Evolutionary conservation across 257 asterid genomes (phyloP), one percentile per base, ranked within the genome.

Genomic region (Capsicum pubescens): DNA sequence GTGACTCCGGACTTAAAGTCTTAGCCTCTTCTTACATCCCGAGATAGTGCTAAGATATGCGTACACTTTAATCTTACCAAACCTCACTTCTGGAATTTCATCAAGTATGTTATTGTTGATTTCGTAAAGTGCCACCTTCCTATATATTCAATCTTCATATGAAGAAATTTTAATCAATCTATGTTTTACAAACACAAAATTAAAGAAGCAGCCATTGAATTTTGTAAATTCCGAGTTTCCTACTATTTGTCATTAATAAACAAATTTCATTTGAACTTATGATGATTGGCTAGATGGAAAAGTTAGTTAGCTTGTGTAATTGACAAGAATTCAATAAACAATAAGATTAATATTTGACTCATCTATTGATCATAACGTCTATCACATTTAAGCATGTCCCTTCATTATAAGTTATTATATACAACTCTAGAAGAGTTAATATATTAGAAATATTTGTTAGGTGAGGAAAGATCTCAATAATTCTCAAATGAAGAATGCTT

Each of bases 321-420:
- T 71, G 17, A 46, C 80, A 6, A 71, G 58, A 11, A 46, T n/a
- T 19, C 0, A 14, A 7, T 17, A 16, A 10, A 70, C 2, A 4
- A 16, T 69, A 69, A 2, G 44, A 60, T 35, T 68, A 39, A 68
- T 68, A 42, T 69, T 17, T 69, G 8, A 17, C 56, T 44, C 36
- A 16, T 26, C 32, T 2, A 39, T 3, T 44, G n/a, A 44, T 71
- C 57, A 71, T 46, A 46, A 44, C 2, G 36, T 46, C 57, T 26
- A 71, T 44, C 58, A 71, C 6, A 71, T 44, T 71, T 70, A 70
- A 70, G 8, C 79, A 17, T 70, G 79, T 5, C 56, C 56, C 79
- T 42, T 42, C 32, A 42, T 42, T 70, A 42, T 70, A 70, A 67
- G 19, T 67, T 67, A 35, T 26, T 26, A 26, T 26, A 26, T 26